Evolutionary conservation across 441 rosid species (phyloP).

Genomic region (Gossypium armourianum): DNA sequence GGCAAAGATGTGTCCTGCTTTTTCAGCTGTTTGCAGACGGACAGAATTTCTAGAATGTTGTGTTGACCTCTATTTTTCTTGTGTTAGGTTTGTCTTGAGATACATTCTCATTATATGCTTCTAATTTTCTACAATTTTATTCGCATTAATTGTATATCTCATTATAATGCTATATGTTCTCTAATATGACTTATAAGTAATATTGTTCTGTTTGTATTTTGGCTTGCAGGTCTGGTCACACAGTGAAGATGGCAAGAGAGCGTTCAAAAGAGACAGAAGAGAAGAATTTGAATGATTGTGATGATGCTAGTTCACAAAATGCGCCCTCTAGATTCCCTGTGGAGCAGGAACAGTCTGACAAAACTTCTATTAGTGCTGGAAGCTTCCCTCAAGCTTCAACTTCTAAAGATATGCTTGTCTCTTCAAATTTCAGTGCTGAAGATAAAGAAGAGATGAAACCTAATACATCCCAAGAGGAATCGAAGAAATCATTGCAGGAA

Average conservation of each 20-base stretch:
- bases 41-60: conserved; percentile 87
- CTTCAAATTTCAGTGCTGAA: conserved; percentile 33
- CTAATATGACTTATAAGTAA: conserved; percentile 9
- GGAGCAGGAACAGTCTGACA: conserved; percentile 72
- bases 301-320: conserved; percentile 71
- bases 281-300: conserved; percentile 63
- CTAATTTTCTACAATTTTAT: not conserved
- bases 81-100: conserved; percentile 67
- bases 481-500: conserved; percentile 34
- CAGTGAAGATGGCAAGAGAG: conserved; percentile 76
- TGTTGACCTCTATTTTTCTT: conserved; percentile 90
- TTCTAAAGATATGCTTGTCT: conserved; percentile 58
- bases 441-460: conserved; percentile 41
- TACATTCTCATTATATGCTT: conserved; percentile 16
- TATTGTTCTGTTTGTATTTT: conserved; percentile 13
- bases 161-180: conserved; percentile 15
- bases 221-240: conserved; percentile 73
- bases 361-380: conserved; percentile 74
- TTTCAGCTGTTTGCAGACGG: conserved; percentile 89
- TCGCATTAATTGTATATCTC: conserved; percentile 10
- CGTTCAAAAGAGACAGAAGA: conserved; percentile 68
- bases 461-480: conserved; percentile 34
- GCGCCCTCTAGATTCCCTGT: conserved; percentile 69
- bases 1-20: conserved; percentile 92
- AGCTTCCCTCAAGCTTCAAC: conserved; percentile 87